phyloP scores from a whole-genome alignment of 176 grass and related monocot genomes.

The Microstegium vimineum region DNA sequence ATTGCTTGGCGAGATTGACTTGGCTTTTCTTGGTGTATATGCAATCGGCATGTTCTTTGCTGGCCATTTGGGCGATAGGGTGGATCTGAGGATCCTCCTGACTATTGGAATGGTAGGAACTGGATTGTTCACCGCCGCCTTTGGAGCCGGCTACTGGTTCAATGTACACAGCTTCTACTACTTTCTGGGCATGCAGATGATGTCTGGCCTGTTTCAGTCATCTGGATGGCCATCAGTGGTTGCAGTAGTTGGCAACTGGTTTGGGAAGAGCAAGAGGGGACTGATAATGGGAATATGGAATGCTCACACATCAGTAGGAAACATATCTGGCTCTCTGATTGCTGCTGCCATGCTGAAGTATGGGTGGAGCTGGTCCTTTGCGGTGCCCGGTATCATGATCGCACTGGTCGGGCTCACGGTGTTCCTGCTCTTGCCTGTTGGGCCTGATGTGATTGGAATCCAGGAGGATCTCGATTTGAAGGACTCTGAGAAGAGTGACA shows the following conservation, averaged over 20 bases:
- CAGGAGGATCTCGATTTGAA: slow-evolving; percentile 36
- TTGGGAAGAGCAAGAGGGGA: slow-evolving; percentile 82
- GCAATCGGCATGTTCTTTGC: slow-evolving; percentile 85
- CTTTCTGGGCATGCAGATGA: slow-evolving; percentile 65
- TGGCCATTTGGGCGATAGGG: slow-evolving; percentile 68
- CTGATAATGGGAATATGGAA: slow-evolving; percentile 91
- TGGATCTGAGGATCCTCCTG: slow-evolving; percentile 68
- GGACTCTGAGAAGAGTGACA: slow-evolving; percentile 42
- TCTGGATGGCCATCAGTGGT: slow-evolving; percentile 78
- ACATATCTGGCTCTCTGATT: slow-evolving; percentile 71
- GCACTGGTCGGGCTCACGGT: slow-evolving; percentile 47
- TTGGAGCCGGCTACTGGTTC: slow-evolving; percentile 76
- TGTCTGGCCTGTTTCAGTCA: slow-evolving; percentile 72
- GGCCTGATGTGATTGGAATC: slow-evolving; percentile 57
- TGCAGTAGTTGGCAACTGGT: slow-evolving; percentile 76
- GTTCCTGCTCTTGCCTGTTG: slow-evolving; percentile 61
- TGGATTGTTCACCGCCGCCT: slow-evolving; percentile 61
- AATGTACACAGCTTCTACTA: slow-evolving; percentile 79
- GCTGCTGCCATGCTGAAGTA: slow-evolving; percentile 62
- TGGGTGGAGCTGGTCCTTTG: slow-evolving; percentile 77
- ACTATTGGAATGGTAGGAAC: slow-evolving; percentile 69
- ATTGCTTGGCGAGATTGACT: slow-evolving; percentile 71
- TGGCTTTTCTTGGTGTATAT: slow-evolving; percentile 74
- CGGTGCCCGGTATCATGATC: slow-evolving; percentile 50
- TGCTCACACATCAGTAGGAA: slow-evolving; percentile 67